Percentiles rank a stretch among this genome's conserved stretches.
Evolutionary conservation across 208 protist species (phyloP).

Genomic region (Entamoeba dispar): DNA sequence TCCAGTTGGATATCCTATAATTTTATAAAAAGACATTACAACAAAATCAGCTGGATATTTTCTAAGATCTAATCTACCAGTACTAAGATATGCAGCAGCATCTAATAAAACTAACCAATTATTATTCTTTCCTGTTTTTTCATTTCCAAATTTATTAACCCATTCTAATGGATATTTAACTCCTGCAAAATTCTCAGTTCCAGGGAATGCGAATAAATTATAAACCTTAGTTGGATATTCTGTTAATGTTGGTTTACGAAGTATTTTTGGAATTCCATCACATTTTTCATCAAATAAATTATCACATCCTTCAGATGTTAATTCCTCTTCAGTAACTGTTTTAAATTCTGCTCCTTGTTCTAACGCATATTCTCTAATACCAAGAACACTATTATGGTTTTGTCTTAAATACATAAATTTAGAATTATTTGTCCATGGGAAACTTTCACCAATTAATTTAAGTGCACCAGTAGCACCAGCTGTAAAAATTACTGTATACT

Average conservation of each 20-base stretch:
- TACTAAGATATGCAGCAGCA: constrained; percentile 35
- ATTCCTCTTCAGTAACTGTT: constrained; percentile 1
- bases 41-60: constrained; percentile 17
- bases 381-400: constrained; percentile 52
- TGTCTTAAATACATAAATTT: constrained; percentile 32
- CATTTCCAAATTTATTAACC: constrained; percentile 15
- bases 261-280: not conserved
- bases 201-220: constrained; percentile 45
- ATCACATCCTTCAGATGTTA: not conserved
- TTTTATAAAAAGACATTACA: constrained; percentile 30
- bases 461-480: constrained; percentile 37
- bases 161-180: constrained; percentile 34
- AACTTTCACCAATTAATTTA: constrained; percentile 44
- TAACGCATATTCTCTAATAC: constrained; percentile 43
- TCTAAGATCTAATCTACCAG: constrained; percentile 14
- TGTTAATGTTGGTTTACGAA: not conserved
- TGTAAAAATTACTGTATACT: constrained; percentile 57
- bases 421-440: constrained; percentile 33
- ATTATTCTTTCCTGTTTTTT: not conserved
- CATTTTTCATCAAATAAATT: not conserved
- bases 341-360: constrained; percentile 14
- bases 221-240: not conserved
- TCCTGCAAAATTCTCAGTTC: constrained; percentile 49
- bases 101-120: constrained; percentile 49
- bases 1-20: constrained; percentile 28